Base-by-base conservation (phyloP, 2,329 filamentous ascomycete genomes). In the Verticillium zaregamsianum region DNA sequence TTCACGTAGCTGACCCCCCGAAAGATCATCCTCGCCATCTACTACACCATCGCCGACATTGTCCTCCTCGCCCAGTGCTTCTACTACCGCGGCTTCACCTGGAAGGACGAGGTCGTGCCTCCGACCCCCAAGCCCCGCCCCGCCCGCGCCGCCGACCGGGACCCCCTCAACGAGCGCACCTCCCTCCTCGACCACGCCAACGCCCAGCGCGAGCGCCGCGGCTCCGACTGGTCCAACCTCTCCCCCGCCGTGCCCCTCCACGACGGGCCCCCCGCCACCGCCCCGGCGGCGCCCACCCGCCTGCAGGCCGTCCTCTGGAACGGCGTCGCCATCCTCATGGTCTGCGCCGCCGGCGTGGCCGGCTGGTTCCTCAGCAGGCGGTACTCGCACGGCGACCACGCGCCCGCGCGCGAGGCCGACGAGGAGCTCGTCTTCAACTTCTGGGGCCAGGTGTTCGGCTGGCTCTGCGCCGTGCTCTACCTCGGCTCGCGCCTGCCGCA, bases 1-100 rank as follows among this genome's bases (percentile, higher is more conserved):
- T 32, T 49, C 58, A 40, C 63, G 60, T 61, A 37, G 60, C 61
- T 59, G 39, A 60, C 54, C 54, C 59, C 33, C 14, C 37, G 55
- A 59, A 64, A 88, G 86, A 89, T 92, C 65, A 96, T 97, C 59
- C 81, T 97, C n/a, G 93, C 93, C 14, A 85, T 97, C 17, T 97
- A 97, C 75, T 97, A 98, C 73, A 96, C 93, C 17, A 83, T 96
- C 40, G 93, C 93, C 64, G 94, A 98, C 71, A 85, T 97, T 52
- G 92, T 98, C 2, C 82, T 99, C 1, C 80, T 98, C 0, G 83
- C 81, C 1, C 95, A 99, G 77, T 96, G 92, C 76, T 96, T 98
- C 79, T 98, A 96, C 79, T 99, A 99, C 76, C 88, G 91, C 59
- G 93, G 93, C 3, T 95, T 97, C 67, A 88, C 86, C 2, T 85